These are phyloP conservation scores for Curvularia spicifera DNA, from an alignment of 2,329 filamentous ascomycete species.

Conservation along the genomic window DNA sequence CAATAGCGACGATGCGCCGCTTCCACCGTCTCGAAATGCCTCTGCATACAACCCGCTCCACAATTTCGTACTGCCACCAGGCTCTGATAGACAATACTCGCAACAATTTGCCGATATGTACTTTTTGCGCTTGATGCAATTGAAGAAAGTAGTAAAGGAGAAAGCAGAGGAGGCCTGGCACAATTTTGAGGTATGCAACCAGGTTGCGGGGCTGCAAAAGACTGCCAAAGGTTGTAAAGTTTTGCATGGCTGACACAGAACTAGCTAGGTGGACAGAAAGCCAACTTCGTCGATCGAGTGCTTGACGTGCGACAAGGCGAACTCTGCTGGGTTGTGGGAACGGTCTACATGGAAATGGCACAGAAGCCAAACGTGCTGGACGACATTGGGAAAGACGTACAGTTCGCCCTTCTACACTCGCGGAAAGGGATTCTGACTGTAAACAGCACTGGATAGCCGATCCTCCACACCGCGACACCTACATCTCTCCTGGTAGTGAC, in stretches of 20 bases:
- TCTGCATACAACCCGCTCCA: slow-evolving; percentile 76
- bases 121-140: slow-evolving; percentile 84
- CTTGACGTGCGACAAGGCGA: slow-evolving; percentile 95
- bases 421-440: slow-evolving; percentile 12
- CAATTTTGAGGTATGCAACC: slow-evolving; percentile 65
- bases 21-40: slow-evolving; percentile 36
- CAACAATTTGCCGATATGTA: slow-evolving; percentile 99
- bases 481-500: slow-evolving; percentile 69
- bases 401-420: not conserved
- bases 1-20: slow-evolving; percentile 35
- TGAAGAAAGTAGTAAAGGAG: slow-evolving; percentile 82
- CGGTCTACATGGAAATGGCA: slow-evolving; percentile 96
- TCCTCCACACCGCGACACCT: slow-evolving; percentile 77
- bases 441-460: slow-evolving; percentile 84
- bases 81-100: slow-evolving; percentile 72
- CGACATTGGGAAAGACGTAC: slow-evolving; percentile 89
- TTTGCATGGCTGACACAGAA: slow-evolving; percentile 16
- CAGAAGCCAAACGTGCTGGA: slow-evolving; percentile 95
- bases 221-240: not conserved
- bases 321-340: slow-evolving; percentile 93
- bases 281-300: slow-evolving; percentile 81
- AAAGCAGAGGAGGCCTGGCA: slow-evolving; percentile 79
- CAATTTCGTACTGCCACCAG: slow-evolving; percentile 74
- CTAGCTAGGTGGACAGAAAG: slow-evolving; percentile 74
- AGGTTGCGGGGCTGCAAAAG: not conserved